Conservation (phyloP, 768 basidiomycete genomes). For the Leccinum incarnatum region DNA sequence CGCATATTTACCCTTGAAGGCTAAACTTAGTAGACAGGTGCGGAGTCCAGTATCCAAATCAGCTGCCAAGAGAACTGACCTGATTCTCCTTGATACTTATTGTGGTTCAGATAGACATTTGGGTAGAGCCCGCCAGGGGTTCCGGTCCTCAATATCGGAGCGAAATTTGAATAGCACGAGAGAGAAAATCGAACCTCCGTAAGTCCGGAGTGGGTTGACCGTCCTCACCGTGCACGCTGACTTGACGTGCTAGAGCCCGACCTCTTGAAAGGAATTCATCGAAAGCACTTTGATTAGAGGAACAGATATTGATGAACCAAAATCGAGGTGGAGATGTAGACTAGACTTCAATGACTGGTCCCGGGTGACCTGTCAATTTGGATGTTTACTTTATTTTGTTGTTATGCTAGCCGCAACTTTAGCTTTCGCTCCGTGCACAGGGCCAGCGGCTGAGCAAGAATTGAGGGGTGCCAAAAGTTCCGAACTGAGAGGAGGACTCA, state of each 20-base stretch:
- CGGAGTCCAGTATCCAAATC: not conserved
- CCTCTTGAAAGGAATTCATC: not conserved
- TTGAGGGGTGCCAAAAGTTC: conserved; percentile 1
- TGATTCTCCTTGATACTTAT: conserved; percentile 1
- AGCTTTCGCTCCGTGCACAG: conserved; percentile 3
- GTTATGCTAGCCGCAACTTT: not conserved
- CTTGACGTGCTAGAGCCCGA: not conserved
- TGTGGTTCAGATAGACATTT: conserved; percentile 1
- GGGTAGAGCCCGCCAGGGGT: not conserved
- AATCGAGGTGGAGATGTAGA: not conserved
- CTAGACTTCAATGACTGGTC: not conserved
- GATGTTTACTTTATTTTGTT: conserved; percentile 1
- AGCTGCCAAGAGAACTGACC: conserved; percentile 10
- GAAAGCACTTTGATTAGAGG: not conserved
- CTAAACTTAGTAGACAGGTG: conserved; percentile 3
- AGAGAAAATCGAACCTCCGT: not conserved
- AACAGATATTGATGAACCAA: not conserved
- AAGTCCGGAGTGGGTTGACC: not conserved
- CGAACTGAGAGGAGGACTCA: conserved; percentile 3
- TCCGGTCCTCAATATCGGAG: not conserved
- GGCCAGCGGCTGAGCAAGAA: not conserved
- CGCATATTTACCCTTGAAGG: not conserved
- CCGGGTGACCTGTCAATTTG: conserved; percentile 5
- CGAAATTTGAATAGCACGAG: not conserved
- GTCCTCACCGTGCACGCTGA: not conserved